Evolutionary conservation across 345 rosid species (phyloP).

Genomic region (Physaria fendleri): DNA sequence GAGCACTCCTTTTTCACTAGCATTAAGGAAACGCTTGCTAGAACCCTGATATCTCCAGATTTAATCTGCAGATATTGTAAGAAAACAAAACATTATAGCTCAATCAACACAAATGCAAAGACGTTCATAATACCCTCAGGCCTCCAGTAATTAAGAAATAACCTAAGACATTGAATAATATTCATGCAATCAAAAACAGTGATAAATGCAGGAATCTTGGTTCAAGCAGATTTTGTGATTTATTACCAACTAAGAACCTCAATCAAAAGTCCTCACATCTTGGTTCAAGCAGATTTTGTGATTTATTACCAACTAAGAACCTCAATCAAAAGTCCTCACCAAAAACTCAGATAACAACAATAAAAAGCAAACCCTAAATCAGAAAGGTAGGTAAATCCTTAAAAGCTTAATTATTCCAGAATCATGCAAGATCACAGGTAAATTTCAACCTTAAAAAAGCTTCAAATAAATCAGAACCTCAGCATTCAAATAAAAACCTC

Average conservation of each 20-base stretch:
- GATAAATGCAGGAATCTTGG: background rate
- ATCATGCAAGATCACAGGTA: background rate
- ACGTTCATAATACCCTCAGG: background rate
- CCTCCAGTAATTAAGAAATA: background rate
- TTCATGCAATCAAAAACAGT: background rate
- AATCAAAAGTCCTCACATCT: no score
- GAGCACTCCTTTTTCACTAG: constrained; percentile 83
- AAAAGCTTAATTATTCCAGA: background rate
- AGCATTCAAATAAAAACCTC: background rate
- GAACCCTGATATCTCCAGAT: constrained; percentile 69
- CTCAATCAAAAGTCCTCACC: no score
- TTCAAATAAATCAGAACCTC: background rate
- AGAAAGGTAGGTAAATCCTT: background rate
- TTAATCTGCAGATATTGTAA: constrained; percentile 48
- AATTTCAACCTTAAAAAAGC: background rate
- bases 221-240: background rate
- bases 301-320: background rate
- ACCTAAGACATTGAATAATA: background rate
- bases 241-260: background rate
- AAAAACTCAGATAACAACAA: background rate
- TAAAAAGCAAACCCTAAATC: constrained; percentile 15
- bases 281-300: background rate
- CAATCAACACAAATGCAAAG: background rate
- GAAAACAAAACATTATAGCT: background rate
- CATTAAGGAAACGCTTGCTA: constrained; percentile 60